Conservation (phyloP, 345 rosid species). For the Cardiospermum halicacabum region DNA sequence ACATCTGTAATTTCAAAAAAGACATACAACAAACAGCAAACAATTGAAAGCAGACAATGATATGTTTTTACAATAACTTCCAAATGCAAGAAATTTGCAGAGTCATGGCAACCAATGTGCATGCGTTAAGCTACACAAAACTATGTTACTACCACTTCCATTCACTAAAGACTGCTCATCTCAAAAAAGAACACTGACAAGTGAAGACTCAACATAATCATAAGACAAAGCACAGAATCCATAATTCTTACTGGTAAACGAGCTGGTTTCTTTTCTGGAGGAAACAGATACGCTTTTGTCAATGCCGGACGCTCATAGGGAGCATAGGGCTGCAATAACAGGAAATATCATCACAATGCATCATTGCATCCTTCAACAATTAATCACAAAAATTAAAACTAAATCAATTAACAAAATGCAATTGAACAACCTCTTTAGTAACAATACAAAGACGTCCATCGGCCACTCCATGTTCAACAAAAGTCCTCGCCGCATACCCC, state of each 20-base stretch:
- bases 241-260: conserved; percentile 72
- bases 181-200: not conserved
- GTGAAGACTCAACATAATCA: not conserved
- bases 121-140: not conserved
- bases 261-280: conserved; percentile 84
- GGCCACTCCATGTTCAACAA: conserved; percentile 94
- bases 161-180: not conserved
- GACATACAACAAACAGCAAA: not conserved
- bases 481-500: conserved; percentile 90
- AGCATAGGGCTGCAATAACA: conserved; percentile 57
- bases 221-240: conserved; percentile 1
- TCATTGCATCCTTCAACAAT: not conserved
- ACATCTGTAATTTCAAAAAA: conserved; percentile 9
- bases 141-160: not conserved
- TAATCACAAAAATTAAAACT: not conserved
- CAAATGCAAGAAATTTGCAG: not conserved
- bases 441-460: conserved; percentile 90
- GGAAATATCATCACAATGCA: not conserved
- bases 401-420: not conserved
- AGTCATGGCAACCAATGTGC: not conserved
- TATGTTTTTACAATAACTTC: not conserved
- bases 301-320: conserved; percentile 98
- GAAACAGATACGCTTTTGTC: conserved; percentile 92
- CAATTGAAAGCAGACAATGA: not conserved
- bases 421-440: conserved; percentile 62